Base-by-base conservation (phyloP, 768 basidiomycete species). In the Tulasnella sp. region DNA sequence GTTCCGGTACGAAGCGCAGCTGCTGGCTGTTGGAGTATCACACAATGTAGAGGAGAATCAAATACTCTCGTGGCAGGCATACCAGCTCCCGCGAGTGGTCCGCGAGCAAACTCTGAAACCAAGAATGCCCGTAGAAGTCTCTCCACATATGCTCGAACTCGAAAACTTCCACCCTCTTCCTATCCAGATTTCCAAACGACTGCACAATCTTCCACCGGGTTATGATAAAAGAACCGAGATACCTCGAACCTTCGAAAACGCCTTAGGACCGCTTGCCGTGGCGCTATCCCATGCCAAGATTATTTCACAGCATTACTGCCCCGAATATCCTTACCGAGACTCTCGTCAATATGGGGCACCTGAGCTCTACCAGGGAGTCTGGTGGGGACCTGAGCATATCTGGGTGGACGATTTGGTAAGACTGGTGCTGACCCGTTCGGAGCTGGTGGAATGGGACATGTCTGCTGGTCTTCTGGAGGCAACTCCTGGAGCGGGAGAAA, bases 361-460 rank as follows among this genome's bases (percentile, higher is more conserved):
- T 18, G 56, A 79, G 71, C 31, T 44, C 34, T 79, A 79, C 52
- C 78, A 79, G n/a, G 78, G 78, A 27, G 34, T 79, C n/a, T 79
- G 78, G 78, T 74, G 71, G 78, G 78, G 78, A 16, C 68, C 71
- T 9, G 78, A 79, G 27, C 78, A 44, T 18, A 79, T 79, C 24
- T 79, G 78, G 78, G 71, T 79, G 31, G 78, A 52, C 38, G 78
- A 79, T 31, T n/a, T 79, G 34, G 78, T 79, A 36, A 40, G 78
- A 46, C 44, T 79, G n/a, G 56, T 58, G 21, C 58, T 42, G 34
- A 73, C 78, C 27, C 78, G 78, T 12, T 40, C 27, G 12, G 71
- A 72, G 21, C 71, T 79, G 36, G 78, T 40, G 38, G 38, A 48
- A 46, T 40, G 44, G 73, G 27, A 56, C 16, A 6, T 79, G 71